Evolutionary conservation across 1,139 yeast species (phyloP), one percentile per base, ranked within the genome.

Genomic region (Candida sanyaensis): DNA sequence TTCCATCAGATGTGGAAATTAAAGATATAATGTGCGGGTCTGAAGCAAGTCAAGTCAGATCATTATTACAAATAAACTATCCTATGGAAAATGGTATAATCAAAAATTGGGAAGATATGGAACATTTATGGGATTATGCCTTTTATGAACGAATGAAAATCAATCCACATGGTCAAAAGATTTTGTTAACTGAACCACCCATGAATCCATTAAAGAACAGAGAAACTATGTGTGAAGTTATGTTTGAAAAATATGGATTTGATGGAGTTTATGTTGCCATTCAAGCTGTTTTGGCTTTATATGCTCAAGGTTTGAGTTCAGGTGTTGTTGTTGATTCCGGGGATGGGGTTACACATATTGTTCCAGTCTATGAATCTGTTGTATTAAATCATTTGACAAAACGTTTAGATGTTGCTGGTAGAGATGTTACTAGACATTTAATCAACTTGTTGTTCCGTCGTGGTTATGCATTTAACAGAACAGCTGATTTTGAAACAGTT

Each of bases 71-170:
- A 68, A 84, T 93, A 50, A 85, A 93, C 30, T 93, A 93, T 61
- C 99, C 99, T 23, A 92, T 93, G 99, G 99, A 93, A 68, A 93
- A 93, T 64, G 99, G 99, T 61, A 90, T 95, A 60, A 92, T 93
- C 66, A 86, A 86, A 65, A 91, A 93, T 66, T 93, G 99, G 99
- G 96, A 92, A 62, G 99, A 93, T 65, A 93, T 95, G 98, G 96
- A 90, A 60, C 95, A 92, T 61, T 78, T 93, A 54, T 93, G 99
- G 99, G 97, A 93, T 70, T 93, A 93, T 68, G 95, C 98, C 26
- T 93, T 93, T 68, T 88, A 87, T 69, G 96, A 93, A 58, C 82
- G 88, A 61, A 86, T 93, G 90, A 81, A 90, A 63, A 73, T 87
- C 42, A 77, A 83, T 26, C 84, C 95, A 17, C 71, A 80, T 37